Conservation (phyloP, 345 rosid species). For the Syzygium aromaticum region DNA sequence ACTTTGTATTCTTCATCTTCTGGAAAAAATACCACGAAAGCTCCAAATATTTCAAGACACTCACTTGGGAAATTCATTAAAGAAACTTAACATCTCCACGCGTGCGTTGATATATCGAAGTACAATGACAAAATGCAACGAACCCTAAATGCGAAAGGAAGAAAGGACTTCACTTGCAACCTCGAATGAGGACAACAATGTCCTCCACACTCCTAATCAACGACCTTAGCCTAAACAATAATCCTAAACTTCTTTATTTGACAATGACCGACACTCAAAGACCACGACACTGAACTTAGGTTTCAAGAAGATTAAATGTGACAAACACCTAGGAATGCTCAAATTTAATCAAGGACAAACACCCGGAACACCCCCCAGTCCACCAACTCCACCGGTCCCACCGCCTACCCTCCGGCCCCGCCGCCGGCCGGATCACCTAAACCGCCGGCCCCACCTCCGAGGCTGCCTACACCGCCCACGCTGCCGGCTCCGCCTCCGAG, state of each 20-base stretch:
- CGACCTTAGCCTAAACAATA: background rate
- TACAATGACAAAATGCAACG: background rate
- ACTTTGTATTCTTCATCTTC: background rate
- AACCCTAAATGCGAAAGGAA: background rate
- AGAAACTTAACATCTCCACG: background rate
- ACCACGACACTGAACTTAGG: background rate
- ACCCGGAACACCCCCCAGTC: conserved; percentile 8
- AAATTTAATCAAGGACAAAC: background rate
- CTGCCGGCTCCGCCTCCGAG: conserved; percentile 12
- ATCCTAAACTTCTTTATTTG: background rate
- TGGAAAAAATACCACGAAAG: background rate
- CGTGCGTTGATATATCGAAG: background rate
- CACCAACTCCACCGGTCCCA: background rate
- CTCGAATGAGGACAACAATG: background rate
- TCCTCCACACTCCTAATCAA: background rate
- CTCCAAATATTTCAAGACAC: background rate
- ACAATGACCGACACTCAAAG: background rate
- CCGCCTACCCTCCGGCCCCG: background rate
- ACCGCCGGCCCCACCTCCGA: conserved; percentile 12
- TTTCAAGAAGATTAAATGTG: background rate
- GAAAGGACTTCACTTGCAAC: background rate
- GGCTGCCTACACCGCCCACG: too few relatives aligned
- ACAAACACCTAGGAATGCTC: background rate
- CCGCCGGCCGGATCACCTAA: background rate
- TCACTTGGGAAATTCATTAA: background rate